Conservation (phyloP, 305 asterid genomes). For the Solanum hybrid region DNA sequence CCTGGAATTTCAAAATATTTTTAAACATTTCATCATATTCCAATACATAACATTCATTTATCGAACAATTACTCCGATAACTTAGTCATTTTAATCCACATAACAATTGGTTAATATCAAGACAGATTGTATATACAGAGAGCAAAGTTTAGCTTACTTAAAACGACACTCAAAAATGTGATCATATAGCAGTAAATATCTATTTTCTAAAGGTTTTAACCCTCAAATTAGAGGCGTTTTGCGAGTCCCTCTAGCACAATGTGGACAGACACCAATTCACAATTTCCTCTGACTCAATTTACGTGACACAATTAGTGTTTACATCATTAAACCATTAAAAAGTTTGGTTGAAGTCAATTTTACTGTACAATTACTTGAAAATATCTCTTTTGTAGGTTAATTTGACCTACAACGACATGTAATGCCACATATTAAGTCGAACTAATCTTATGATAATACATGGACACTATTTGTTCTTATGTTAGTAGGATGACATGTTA, state of each 20-base stretch:
- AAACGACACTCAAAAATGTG: neutral
- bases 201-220: neutral
- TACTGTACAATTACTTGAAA: neutral
- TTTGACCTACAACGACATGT: neutral
- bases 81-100: too few species aligned
- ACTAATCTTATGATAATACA: neutral
- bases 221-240: too few species aligned
- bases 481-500: too few species aligned
- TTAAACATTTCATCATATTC: too few species aligned
- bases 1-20: constrained; percentile 34
- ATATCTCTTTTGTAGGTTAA: neutral
- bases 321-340: neutral
- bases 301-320: neutral
- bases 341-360: neutral
- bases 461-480: neutral
- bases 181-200: neutral
- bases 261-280: neutral
- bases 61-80: too few species aligned
- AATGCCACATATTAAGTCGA: neutral
- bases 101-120: too few species aligned
- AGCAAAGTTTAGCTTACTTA: too few species aligned
- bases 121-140: too few species aligned
- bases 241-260: too few species aligned
- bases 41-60: too few species aligned
- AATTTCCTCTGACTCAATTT: neutral